Evolutionary conservation across 2,329 filamentous ascomycete genomes (phyloP).

Genomic region (Fusarium liriodendri): DNA sequence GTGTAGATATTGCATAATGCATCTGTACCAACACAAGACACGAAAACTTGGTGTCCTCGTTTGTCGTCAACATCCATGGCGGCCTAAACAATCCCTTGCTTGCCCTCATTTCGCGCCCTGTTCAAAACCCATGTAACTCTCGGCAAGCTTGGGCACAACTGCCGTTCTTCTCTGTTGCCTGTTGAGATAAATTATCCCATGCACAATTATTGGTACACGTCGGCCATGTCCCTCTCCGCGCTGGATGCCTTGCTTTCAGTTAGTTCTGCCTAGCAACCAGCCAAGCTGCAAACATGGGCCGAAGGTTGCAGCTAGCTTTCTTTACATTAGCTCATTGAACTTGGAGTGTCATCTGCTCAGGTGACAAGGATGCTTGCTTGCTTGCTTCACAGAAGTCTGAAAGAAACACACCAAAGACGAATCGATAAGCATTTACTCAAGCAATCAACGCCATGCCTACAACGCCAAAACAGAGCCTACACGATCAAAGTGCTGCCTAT

Average conservation of each 20-base stretch:
- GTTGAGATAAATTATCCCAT: background rate
- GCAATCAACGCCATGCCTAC: background rate
- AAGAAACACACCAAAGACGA: background rate
- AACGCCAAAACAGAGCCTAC: background rate
- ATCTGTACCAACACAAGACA: background rate
- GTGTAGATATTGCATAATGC: background rate
- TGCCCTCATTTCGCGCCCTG: background rate
- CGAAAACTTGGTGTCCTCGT: background rate
- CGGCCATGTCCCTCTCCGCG: background rate
- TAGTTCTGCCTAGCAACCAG: background rate
- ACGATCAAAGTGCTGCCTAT: background rate
- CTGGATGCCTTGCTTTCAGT: background rate
- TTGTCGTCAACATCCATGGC: background rate
- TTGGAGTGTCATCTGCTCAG: background rate
- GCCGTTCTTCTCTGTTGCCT: background rate
- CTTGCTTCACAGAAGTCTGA: background rate
- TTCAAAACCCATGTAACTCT: background rate
- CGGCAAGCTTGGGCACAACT: background rate
- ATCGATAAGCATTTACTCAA: conserved; percentile 1
- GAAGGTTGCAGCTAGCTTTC: background rate
- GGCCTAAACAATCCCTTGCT: background rate
- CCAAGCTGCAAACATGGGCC: background rate
- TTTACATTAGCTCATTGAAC: background rate
- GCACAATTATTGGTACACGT: background rate
- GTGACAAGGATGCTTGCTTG: background rate